Evolutionary conservation across 2,329 filamentous ascomycete genomes (phyloP).

Genomic region (Colletotrichum abscissum): DNA sequence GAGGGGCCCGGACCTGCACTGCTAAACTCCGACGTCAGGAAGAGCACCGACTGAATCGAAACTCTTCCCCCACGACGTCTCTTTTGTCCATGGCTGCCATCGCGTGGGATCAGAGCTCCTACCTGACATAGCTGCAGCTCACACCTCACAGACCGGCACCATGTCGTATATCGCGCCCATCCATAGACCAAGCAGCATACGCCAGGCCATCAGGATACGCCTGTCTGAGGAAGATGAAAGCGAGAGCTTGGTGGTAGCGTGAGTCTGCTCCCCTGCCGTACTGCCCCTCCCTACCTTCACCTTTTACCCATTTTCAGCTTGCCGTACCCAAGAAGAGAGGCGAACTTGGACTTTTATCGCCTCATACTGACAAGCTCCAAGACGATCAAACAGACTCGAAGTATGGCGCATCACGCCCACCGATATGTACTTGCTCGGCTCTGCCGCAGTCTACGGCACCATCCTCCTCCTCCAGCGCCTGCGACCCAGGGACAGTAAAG

Average conservation of each 20-base stretch:
- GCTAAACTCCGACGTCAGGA: conserved; percentile 32
- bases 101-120: conserved; percentile 27
- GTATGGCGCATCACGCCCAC: conserved; percentile 79
- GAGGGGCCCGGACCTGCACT: conserved; percentile 20
- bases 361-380: conserved; percentile 51
- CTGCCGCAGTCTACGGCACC: conserved; percentile 83
- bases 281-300: conserved; percentile 17
- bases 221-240: conserved; percentile 81
- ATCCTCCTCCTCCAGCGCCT: conserved; percentile 88
- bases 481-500: conserved; percentile 76
- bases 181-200: conserved; percentile 89
- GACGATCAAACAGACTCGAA: conserved; percentile 87
- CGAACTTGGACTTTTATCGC: background rate
- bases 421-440: conserved; percentile 72
- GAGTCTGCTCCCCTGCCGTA: conserved; percentile 50
- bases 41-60: conserved; percentile 13
- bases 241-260: conserved; percentile 80
- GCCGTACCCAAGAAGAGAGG: background rate
- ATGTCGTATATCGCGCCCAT: conserved; percentile 98
- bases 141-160: conserved; percentile 31
- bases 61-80: background rate
- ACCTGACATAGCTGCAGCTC: conserved; percentile 13
- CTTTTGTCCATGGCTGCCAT: conserved; percentile 21
- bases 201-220: conserved; percentile 85
- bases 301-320: conserved; percentile 3